Percentiles rank a stretch among this genome's conserved stretches.
These are phyloP conservation scores for Stagonosporopsis rhizophila DNA, from an alignment of 2,329 filamentous ascomycete species.

Conservation along the genomic window DNA sequence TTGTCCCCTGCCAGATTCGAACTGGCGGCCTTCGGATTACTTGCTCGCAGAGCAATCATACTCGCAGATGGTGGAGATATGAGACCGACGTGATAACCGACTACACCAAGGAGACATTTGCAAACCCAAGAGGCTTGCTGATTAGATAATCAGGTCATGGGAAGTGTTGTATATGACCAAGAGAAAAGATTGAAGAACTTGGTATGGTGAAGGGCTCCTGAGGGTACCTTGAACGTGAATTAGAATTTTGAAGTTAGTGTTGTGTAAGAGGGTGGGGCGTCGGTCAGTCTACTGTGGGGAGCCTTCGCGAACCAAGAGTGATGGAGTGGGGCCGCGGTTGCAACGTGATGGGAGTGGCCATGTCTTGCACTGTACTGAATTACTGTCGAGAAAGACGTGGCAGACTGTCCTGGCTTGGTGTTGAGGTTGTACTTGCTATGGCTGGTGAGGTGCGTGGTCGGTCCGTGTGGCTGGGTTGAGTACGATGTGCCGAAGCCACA, in stretches of 20 bases:
- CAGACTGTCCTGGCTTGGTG: neutral
- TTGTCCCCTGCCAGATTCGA: constrained; percentile 44
- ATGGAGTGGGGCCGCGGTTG: neutral
- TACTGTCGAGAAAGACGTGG: neutral
- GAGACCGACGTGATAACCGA: constrained; percentile 50
- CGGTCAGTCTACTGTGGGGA: neutral
- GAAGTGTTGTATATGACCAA: neutral
- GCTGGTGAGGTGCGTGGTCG: neutral
- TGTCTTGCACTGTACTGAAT: neutral
- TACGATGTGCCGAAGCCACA: constrained; percentile 1
- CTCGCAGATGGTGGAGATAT: constrained; percentile 26
- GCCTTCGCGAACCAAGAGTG: neutral
- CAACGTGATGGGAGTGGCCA: neutral
- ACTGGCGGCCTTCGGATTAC: constrained; percentile 48
- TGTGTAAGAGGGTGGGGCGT: constrained; percentile 4
- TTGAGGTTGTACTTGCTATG: no score
- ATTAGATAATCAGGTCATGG: constrained; percentile 4
- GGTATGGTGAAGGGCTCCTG: no score
- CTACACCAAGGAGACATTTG: constrained; percentile 45
- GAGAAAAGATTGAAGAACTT: neutral
- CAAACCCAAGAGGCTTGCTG: constrained; percentile 1
- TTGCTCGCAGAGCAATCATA: constrained; percentile 39
- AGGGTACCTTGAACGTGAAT: neutral
- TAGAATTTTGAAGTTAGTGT: neutral
- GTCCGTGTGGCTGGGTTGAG: constrained; percentile 3